A percentile compares a stretch with the other conserved stretches of the same genome.
These are phyloP conservation scores for Exophiala bonariae DNA, from an alignment of 2,329 filamentous ascomycete genomes.

Conservation along the genomic window DNA sequence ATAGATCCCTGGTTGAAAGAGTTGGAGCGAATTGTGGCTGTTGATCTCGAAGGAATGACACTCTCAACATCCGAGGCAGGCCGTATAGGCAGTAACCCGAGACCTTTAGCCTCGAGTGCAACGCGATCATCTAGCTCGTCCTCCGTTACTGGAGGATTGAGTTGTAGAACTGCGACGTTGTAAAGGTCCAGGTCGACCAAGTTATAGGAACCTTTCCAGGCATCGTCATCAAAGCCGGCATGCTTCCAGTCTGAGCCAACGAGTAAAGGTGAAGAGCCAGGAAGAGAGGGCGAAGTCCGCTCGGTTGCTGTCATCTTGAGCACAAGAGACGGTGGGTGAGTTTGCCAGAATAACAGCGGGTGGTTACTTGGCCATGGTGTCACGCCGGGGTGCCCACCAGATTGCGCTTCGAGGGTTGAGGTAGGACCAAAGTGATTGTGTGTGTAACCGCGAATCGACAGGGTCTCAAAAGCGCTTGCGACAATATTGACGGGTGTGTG, in stretches of 20 bases:
- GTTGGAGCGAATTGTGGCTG: slow-evolving; percentile 25
- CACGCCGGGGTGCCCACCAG: no score
- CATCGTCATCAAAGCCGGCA: slow-evolving; percentile 11
- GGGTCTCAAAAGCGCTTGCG: no score
- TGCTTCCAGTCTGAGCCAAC: slow-evolving; percentile 13
- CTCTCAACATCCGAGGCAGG: slow-evolving; percentile 37
- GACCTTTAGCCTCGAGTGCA: slow-evolving; percentile 37
- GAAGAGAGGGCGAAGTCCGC: slow-evolving; percentile 12
- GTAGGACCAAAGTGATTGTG: no score
- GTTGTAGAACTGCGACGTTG: slow-evolving; percentile 37
- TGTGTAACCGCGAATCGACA: no score
- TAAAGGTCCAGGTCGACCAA: slow-evolving; percentile 39
- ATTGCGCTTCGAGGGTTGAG: no score
- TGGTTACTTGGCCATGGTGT: no score
- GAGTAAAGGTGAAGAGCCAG: slow-evolving; percentile 6
- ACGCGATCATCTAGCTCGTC: slow-evolving; percentile 39
- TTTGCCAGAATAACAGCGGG: no score
- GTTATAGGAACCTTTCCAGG: slow-evolving; percentile 14
- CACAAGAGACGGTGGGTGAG: not conserved
- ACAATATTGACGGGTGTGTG: no score
- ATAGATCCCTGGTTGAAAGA: slow-evolving; percentile 21
- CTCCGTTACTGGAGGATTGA: slow-evolving; percentile 38
- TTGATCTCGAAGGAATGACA: slow-evolving; percentile 31
- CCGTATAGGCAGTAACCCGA: slow-evolving; percentile 40
- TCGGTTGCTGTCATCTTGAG: slow-evolving; percentile 18